A percentile compares a stretch with the other conserved stretches of the same genome.
Conservation (phyloP, 2,329 filamentous ascomycete genomes). For the Allantophomopsis lycopodina region DNA sequence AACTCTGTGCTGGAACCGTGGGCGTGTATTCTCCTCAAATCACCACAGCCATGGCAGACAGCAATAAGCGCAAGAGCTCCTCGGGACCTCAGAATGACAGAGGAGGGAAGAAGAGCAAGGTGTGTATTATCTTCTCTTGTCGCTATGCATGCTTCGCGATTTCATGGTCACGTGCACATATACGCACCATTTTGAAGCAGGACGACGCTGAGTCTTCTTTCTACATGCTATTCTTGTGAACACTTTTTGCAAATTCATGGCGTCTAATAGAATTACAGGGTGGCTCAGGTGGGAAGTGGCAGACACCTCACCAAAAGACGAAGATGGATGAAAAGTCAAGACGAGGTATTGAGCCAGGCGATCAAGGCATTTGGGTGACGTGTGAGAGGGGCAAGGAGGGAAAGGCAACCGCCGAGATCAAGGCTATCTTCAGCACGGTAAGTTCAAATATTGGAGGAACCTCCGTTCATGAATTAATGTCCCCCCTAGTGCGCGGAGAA, state of each 20-base stretch:
- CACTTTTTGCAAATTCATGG: neutral
- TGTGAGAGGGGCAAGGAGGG: constrained; percentile 60
- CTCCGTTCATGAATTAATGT: constrained; percentile 3
- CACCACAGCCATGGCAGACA: constrained; percentile 9
- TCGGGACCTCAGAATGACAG: constrained; percentile 4
- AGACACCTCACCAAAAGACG: constrained; percentile 41
- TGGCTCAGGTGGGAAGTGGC: constrained; percentile 43
- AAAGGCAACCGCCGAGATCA: constrained; percentile 55
- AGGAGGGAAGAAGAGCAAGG: constrained; percentile 13
- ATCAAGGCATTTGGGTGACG: constrained; percentile 66
- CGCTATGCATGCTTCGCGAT: too few species aligned
- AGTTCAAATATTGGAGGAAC: constrained; percentile 7
- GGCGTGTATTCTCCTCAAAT: too few species aligned
- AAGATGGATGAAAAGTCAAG: constrained; percentile 21
- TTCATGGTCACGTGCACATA: neutral
- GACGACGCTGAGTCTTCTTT: neutral
- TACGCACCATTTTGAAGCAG: neutral
- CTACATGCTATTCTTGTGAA: neutral
- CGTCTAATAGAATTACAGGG: constrained; percentile 13
- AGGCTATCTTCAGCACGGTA: constrained; percentile 53
- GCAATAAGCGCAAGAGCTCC: constrained; percentile 11
- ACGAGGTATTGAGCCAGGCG: constrained; percentile 45
- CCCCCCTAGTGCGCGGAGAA: constrained; percentile 46
- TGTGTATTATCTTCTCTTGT: constrained; percentile 3
- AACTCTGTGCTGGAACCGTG: too few species aligned